Base-by-base conservation (phyloP, 768 basidiomycete genomes). In the Phlebiopsis flavidoalba region DNA sequence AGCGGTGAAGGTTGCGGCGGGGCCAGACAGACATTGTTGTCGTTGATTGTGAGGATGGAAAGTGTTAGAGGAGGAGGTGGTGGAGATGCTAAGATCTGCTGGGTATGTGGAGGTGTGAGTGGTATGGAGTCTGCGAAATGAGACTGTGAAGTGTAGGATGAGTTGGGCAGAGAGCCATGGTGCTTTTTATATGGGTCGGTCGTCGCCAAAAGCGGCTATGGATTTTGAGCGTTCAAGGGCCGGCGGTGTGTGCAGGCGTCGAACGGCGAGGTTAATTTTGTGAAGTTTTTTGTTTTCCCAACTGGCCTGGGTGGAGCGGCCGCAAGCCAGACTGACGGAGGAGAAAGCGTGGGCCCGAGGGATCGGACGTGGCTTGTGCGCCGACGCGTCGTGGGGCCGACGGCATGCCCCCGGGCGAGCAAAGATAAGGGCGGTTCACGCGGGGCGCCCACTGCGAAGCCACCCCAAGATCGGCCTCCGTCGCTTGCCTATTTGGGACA, bases 1-100 rank as follows among this genome's bases (percentile, higher is more conserved):
- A 54, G 74, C 80, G 63, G 73, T 73, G 72, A 86, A 83, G 19
- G 71, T 66, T 15, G 63, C 59, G 24, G 58, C 57, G 65, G 64
- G 53, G n/a, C 54, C 48, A 64, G 69, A 68, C 69, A 70, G n/a
- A n/a, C n/a, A n/a, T 70, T 46, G 51, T 61, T 3, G 53, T 59
- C 40, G 58, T 53, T 7, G 26, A 6, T 31, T 31, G 26, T 31
- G 26, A 31, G 26, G 26, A 31, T 31, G 26, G 15, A 31, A 43
- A 54, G 31, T 46, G 22, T 21, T 33, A 40, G 47, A 33, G 24
- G 24, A 45, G 51, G 36, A 4, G 47, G 15, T 37, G 33, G 58
- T 40, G 50, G 36, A 19, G 31, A 58, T 8, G 11, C 53, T 47
- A 46, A 57, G 48, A n/a, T 48, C 8, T 48, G 33, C 5, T 12